phyloP scores from a whole-genome alignment of 352 stramenopile genomes.

The Globisporangium iwayamae region DNA sequence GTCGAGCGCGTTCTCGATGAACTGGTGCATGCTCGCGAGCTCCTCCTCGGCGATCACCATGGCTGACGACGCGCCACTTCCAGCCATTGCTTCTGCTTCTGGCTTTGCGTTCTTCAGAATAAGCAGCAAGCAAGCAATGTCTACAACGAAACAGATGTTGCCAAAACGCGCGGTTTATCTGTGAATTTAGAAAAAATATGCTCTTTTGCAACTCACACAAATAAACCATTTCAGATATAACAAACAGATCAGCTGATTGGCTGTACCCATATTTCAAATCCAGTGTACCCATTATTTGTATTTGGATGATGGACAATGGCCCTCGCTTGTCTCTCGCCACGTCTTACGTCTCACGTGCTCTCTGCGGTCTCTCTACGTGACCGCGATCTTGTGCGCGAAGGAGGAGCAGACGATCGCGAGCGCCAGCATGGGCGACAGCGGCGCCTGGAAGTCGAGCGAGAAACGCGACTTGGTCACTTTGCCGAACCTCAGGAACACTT shows the following conservation, averaged over 20 bases:
- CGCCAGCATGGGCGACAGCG: constrained; percentile 73
- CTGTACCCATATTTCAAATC: no score
- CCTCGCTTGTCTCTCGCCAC: no score
- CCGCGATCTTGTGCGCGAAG: constrained; percentile 83
- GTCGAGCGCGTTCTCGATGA: constrained; percentile 84
- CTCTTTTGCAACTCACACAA: no score
- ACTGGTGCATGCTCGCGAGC: constrained; percentile 67
- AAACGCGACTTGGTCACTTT: constrained; percentile 84
- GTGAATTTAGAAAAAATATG: no score
- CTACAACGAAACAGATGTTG: no score
- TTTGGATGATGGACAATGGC: no score
- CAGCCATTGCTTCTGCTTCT: constrained; percentile 14
- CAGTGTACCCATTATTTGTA: no score
- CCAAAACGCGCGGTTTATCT: no score
- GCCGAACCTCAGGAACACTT: constrained; percentile 65
- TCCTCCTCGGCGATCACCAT: constrained; percentile 38
- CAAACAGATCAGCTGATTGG: no score
- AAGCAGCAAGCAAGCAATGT: no score
- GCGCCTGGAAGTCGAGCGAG: constrained; percentile 72
- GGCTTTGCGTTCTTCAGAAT: background rate
- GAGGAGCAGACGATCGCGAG: constrained; percentile 77
- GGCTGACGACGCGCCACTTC: constrained; percentile 14
- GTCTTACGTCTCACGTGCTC: no score
- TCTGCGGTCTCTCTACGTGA: constrained; percentile 45
- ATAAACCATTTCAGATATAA: no score